Conservation (phyloP, 1,284 basidiomycete species). For the Boletus semigastroideus region DNA sequence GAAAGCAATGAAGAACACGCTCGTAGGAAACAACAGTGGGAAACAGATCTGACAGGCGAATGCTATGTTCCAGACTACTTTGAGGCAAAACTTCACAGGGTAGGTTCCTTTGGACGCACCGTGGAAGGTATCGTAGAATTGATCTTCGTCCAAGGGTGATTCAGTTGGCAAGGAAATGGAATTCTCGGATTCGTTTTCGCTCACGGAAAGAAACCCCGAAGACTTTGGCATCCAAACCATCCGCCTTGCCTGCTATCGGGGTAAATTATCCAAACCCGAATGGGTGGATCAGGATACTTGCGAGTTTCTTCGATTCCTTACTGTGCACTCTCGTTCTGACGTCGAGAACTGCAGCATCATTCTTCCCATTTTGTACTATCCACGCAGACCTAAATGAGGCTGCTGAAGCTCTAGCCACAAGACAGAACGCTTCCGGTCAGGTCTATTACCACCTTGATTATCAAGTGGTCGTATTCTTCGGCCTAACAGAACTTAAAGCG, state of each 20-base stretch:
- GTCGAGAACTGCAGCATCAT: too few species aligned
- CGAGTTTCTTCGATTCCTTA: background rate
- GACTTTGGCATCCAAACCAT: slow-evolving; percentile 9
- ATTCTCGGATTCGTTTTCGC: slow-evolving; percentile 5
- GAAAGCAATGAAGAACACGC: slow-evolving; percentile 1
- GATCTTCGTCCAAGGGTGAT: background rate
- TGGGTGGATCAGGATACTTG: slow-evolving; percentile 11
- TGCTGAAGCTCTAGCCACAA: too few species aligned
- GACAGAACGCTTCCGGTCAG: too few species aligned
- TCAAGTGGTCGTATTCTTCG: too few species aligned
- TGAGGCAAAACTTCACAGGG: background rate
- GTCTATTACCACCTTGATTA: too few species aligned
- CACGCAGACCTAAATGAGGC: too few species aligned
- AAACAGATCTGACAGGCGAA: slow-evolving; percentile 2
- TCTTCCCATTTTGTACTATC: too few species aligned
- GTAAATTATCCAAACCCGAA: background rate
- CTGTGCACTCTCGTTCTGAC: too few species aligned
- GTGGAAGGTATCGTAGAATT: background rate
- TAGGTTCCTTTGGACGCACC: background rate
- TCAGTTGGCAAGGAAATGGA: slow-evolving; percentile 2
- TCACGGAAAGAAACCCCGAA: background rate
- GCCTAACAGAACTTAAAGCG: too few species aligned
- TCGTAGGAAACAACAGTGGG: slow-evolving; percentile 5
- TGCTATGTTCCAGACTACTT: slow-evolving; percentile 8
- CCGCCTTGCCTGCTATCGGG: slow-evolving; percentile 5